Evolutionary conservation across 1,139 yeast species (phyloP), one percentile per base, ranked within the genome.

Genomic region (Scheffersomyces cryptocercus): DNA sequence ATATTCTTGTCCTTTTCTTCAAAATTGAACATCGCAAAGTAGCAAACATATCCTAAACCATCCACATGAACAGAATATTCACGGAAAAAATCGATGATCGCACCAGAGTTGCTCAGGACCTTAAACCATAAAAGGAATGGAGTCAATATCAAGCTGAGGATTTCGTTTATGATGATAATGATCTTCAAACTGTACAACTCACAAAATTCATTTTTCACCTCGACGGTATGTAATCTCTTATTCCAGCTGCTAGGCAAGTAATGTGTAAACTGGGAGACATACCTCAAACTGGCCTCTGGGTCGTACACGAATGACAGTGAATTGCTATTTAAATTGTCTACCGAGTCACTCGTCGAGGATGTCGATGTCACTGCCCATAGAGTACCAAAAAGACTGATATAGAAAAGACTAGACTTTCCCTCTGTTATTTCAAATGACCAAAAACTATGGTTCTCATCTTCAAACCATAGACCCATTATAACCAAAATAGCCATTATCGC

Each of bases 11-110:
- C 80, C 50, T 76, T 77, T 46, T 81, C 79, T 52, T 84, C 86
- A 49, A 85, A 81, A 54, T 88, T 87, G 65, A 93, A 95, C 82
- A 88, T 87, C 3, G 99, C 98, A 73, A 84, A 89, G 36, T 88
- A 85, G 60, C 99, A 93, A 31, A 93, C 96, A 57, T 91, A 87
- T 0, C 99, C 99, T 37, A 93, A 70, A 0, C 97, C 98, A 66
- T 91, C 98, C 38, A 91, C 89, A 61, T 91, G 95, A 10, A 90
- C 83, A 9, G 96, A 84, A 53, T 81, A 85, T 48, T 93, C 97
- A 45, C 98, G 68, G 64, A 91, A 88, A 58, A 93, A 93, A 59
- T 93, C 98, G 32, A 93, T 80, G 36, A 93, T 85, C 31, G 81
- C 73, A 29, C 88, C 91, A 12, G 93, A 74, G 38, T 81, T 77